phyloP scores from a whole-genome alignment of 768 basidiomycete genomes.

The Rhizopogon vinicolor region DNA sequence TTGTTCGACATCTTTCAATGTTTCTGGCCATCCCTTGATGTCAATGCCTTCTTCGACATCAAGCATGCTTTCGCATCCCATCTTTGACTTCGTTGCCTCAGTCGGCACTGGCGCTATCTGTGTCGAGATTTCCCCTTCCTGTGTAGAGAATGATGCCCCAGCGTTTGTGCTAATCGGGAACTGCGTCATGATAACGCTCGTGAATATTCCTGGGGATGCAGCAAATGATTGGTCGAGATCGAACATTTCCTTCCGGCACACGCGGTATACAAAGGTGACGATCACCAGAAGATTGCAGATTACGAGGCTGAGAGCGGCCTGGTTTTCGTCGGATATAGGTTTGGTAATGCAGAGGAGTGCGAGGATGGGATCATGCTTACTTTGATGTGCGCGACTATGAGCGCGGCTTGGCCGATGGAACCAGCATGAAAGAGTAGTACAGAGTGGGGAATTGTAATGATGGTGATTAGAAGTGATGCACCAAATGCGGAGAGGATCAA shows the following conservation, averaged over 20 bases:
- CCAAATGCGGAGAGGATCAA: constrained; percentile 17
- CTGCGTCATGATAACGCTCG: not conserved
- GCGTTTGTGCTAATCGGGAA: not conserved
- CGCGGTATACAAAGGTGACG: constrained; percentile 17
- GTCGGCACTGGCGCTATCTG: not conserved
- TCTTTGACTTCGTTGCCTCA: not conserved
- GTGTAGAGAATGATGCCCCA: not conserved
- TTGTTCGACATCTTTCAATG: not conserved
- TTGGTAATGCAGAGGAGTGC: not conserved
- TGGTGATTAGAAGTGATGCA: constrained; percentile 16
- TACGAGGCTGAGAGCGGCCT: constrained; percentile 20
- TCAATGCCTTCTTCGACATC: not conserved
- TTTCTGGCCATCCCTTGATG: not conserved
- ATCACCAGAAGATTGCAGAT: constrained; percentile 26
- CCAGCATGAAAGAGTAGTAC: not conserved
- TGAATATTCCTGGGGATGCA: not conserved
- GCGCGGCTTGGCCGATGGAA: constrained; percentile 2
- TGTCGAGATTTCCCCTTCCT: not conserved
- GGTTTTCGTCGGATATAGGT: not conserved
- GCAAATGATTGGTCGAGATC: constrained; percentile 5
- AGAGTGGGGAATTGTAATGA: constrained; percentile 13
- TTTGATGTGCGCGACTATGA: constrained; percentile 20
- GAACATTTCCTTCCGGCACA: not conserved
- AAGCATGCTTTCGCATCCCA: not conserved
- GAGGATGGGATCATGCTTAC: not conserved